These are phyloP conservation scores for Mimosa bimucronata DNA, from an alignment of 306 rosid species.

Conservation along the genomic window DNA sequence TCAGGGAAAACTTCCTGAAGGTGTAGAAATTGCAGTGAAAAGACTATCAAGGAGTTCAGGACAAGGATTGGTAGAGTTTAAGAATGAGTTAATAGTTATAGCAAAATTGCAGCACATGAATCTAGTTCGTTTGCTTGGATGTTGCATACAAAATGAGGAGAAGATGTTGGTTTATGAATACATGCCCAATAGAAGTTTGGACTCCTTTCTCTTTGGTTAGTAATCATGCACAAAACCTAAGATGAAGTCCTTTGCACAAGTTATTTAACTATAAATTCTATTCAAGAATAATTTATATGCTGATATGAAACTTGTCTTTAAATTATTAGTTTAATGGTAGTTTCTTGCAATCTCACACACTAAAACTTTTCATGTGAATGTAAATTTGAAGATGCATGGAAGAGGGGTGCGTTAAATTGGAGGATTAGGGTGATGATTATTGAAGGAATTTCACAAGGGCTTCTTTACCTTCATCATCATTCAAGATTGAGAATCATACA, in stretches of 20 bases:
- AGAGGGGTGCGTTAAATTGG: constrained; percentile 22
- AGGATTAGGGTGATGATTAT: constrained; percentile 2
- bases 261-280: no score
- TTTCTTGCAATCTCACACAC: not conserved
- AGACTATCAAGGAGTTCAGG: not conserved
- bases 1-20: not conserved
- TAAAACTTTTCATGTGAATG: not conserved
- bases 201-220: constrained; percentile 10
- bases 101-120: constrained; percentile 2
- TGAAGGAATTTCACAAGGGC: constrained; percentile 35
- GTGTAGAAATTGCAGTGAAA: not conserved
- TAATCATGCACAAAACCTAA: not conserved
- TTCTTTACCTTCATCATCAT: constrained; percentile 33
- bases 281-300: not conserved
- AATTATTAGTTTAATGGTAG: not conserved
- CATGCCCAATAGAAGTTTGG: not conserved
- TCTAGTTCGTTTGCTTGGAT: constrained; percentile 1
- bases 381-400: not conserved
- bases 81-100: constrained; percentile 1
- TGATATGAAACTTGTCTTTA: not conserved
- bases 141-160: not conserved
- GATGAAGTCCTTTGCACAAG: no score
- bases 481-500: constrained; percentile 33
- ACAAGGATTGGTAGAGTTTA: not conserved
- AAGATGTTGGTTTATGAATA: not conserved